Evolutionary conservation across 805 yeast genomes (phyloP), one percentile per base, ranked within the genome.

Genomic region (Scheffersomyces stipitis): DNA sequence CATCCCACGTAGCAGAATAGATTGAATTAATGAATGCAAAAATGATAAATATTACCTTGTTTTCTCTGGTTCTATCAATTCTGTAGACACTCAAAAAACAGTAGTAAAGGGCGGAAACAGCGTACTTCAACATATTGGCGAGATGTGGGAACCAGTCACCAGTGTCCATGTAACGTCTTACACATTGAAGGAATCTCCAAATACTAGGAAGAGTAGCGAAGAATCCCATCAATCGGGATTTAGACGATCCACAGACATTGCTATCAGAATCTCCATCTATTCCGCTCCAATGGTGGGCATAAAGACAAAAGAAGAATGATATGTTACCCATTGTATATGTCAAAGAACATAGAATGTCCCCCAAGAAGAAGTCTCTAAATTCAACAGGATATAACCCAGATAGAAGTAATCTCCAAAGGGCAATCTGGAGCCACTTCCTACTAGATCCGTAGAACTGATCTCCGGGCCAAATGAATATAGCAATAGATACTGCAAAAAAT

Each of bases 141-240:
- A 91, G 62, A 70, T 93, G 99, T 0, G 99, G 99, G 56, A 93
- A 93, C 86, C 90, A 83, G 52, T 90, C 96, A 2, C 95, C 91
- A 0, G 97, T 84, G 56, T 93, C 99, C 18, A 81, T 78, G 57
- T 75, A 93, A 74, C 99, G 95, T 50, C 99, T 70, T 23, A 84
- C 57, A 62, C 99, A 93, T 58, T 93, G 99, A 38, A 91, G 55
- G 39, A 86, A 78, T 64, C 99, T 84, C 89, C 96, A 88, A 29
- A 86, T 76, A 40, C 88, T 83, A 0, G 99, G 99, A 14, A 93
- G 57, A 6, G 95, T 73, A 22, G 89, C 73, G 46, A 91, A 71
- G 45, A 90, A 86, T 1, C 98, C 99, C 80, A 91, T 75, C 16
- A 68, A 37, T 38, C 84, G 73, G 1, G 96, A 89, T 44, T 72